phyloP scores from a whole-genome alignment of 2,329 filamentous ascomycete species.

The Leptographium galeiforme region DNA sequence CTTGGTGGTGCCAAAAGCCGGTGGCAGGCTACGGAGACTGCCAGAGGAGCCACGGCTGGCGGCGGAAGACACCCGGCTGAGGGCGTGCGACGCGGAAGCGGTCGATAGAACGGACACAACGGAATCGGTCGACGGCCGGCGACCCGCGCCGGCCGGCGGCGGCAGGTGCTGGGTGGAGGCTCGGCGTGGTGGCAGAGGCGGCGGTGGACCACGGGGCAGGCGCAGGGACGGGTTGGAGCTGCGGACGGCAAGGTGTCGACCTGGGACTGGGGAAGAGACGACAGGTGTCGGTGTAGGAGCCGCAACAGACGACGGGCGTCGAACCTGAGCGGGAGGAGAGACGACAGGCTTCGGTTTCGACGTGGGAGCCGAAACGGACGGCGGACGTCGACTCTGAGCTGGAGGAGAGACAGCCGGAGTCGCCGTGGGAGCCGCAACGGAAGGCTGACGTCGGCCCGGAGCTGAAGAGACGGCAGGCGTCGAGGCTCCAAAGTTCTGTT shows the following conservation, averaged over 20 bases:
- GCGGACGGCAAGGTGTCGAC: constrained; percentile 23
- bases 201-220: constrained; percentile 33
- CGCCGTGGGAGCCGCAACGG: too few species aligned
- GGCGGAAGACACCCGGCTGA: constrained; percentile 32
- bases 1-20: constrained; percentile 39
- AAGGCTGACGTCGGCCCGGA: constrained; percentile 10
- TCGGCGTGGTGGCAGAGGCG: constrained; percentile 38
- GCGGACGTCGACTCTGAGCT: constrained; percentile 11
- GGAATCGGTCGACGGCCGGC: constrained; percentile 45
- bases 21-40: constrained; percentile 37
- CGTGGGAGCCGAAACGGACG: too few species aligned
- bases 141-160: constrained; percentile 13
- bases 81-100: constrained; percentile 34
- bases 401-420: not conserved
- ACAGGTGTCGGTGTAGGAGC: not conserved
- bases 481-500: constrained; percentile 37
- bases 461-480: not conserved
- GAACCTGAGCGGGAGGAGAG: too few species aligned
- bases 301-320: too few species aligned
- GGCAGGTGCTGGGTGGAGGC: constrained; percentile 29
- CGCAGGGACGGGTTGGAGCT: constrained; percentile 12
- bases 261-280: constrained; percentile 15
- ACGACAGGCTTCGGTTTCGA: too few species aligned
- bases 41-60: constrained; percentile 33
- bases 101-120: constrained; percentile 41